These are phyloP conservation scores for Mortierella alpina DNA, from an alignment of 192 early-diverging fungal species.

Conservation along the genomic window DNA sequence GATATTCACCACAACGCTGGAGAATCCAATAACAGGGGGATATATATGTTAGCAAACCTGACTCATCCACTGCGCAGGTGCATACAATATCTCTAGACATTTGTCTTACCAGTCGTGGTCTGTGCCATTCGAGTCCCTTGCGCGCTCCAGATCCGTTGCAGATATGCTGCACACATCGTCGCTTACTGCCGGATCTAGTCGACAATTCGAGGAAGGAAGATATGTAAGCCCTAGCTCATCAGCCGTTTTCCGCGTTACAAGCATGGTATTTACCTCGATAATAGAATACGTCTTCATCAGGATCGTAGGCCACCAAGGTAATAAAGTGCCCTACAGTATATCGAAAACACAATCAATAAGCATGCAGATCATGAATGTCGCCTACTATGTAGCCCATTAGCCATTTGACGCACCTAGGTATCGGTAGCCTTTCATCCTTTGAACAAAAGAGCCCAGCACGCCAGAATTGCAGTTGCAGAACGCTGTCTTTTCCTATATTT, in stretches of 20 bases:
- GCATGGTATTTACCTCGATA: slow-evolving; percentile 64
- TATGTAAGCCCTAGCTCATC: background rate
- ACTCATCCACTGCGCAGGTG: background rate
- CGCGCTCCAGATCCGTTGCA: slow-evolving; percentile 71
- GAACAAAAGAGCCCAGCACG: slow-evolving; percentile 25
- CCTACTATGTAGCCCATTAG: slow-evolving; percentile 3
- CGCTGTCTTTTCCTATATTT: slow-evolving; percentile 27
- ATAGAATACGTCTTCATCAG: slow-evolving; percentile 79
- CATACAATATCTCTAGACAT: background rate
- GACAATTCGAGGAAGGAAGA: background rate
- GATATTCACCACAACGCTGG: slow-evolving; percentile 32
- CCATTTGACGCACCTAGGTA: slow-evolving; percentile 55
- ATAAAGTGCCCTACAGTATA: slow-evolving; percentile 82
- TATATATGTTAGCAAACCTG: background rate
- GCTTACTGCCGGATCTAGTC: slow-evolving; percentile 76
- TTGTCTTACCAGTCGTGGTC: slow-evolving; percentile 80
- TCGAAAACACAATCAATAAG: slow-evolving; percentile 8
- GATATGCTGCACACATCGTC: slow-evolving; percentile 79
- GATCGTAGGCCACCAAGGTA: slow-evolving; percentile 86
- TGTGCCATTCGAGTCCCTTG: slow-evolving; percentile 77
- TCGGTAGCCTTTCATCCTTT: slow-evolving; percentile 40
- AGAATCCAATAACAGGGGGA: background rate
- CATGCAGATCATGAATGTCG: slow-evolving; percentile 25
- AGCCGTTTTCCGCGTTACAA: background rate
- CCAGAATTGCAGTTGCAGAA: slow-evolving; percentile 29